These are phyloP conservation scores for Aspergillus felis DNA, from an alignment of 2,329 filamentous ascomycete species.

Conservation along the genomic window DNA sequence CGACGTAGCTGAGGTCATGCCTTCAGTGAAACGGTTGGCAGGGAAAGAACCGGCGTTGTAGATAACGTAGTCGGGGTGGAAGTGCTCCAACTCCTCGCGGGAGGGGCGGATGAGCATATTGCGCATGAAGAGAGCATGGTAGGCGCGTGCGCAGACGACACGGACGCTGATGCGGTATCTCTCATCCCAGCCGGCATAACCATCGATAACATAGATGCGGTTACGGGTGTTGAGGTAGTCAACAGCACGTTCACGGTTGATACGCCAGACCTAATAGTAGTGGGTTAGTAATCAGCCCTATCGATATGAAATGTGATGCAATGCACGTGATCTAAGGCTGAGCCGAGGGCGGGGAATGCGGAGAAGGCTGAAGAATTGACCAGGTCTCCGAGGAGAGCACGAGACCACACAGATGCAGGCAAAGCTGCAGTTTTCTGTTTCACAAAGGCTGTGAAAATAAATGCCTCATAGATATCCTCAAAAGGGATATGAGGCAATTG, in stretches of 20 bases:
- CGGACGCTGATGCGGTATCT: conserved; percentile 97
- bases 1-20: conserved; percentile 97
- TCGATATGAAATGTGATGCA: conserved; percentile 19
- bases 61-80: conserved; percentile 99
- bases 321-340: conserved; percentile 15
- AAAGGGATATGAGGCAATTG: conserved; percentile 14
- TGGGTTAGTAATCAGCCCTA: conserved; percentile 19
- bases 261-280: conserved; percentile 81
- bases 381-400: not conserved
- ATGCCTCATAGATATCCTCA: conserved; percentile 13
- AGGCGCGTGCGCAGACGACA: conserved; percentile 96
- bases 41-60: conserved; percentile 99
- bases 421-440: conserved; percentile 10
- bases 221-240: conserved; percentile 99
- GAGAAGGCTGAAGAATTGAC: not conserved
- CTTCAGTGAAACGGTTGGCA: conserved; percentile 94
- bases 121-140: conserved; percentile 99
- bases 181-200: conserved; percentile 96
- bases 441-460: conserved; percentile 9
- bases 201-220: conserved; percentile 97
- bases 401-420: too few species aligned
- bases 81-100: conserved; percentile 88
- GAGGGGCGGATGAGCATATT: conserved; percentile 99
- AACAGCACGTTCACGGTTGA: conserved; percentile 97
- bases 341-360: conserved; percentile 4